Percentiles rank a stretch among this genome's conserved stretches.
These are phyloP conservation scores for Hexamita inflata DNA, from an alignment of 208 protist species.

Conservation along the genomic window DNA sequence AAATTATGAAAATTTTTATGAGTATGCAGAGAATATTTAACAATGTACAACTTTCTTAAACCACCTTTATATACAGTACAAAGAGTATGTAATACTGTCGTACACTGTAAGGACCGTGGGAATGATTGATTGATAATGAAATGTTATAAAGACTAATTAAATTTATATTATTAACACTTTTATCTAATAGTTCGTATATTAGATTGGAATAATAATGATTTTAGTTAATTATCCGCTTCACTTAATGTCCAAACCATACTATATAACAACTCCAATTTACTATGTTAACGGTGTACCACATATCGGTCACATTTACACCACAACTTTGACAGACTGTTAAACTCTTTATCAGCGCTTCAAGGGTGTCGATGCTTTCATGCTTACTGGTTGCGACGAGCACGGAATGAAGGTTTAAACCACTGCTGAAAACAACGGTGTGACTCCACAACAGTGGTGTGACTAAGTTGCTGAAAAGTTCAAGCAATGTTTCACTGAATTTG, in stretches of 20 bases:
- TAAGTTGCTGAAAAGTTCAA: slow-evolving; percentile 64
- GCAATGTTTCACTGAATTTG: slow-evolving; percentile 61
- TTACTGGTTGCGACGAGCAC: slow-evolving; percentile 95
- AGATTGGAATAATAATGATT: too few species aligned
- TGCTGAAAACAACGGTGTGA: slow-evolving; percentile 55
- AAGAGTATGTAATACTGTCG: too few species aligned
- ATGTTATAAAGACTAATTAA: too few species aligned
- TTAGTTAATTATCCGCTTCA: neutral
- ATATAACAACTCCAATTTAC: slow-evolving; percentile 57
- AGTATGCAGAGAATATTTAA: too few species aligned
- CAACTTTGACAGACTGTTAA: slow-evolving; percentile 55
- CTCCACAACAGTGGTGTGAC: slow-evolving; percentile 70
- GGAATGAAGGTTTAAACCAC: slow-evolving; percentile 79
- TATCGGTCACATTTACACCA: slow-evolving; percentile 64
- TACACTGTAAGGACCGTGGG: too few species aligned
- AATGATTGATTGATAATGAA: too few species aligned
- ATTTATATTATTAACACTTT: too few species aligned
- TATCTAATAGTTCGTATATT: too few species aligned
- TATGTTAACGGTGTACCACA: slow-evolving; percentile 57
- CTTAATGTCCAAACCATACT: slow-evolving; percentile 28
- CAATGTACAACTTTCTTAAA: too few species aligned
- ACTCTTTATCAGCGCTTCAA: slow-evolving; percentile 54
- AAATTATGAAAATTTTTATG: too few species aligned
- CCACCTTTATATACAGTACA: too few species aligned
- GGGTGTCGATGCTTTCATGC: slow-evolving; percentile 65